Base-by-base conservation (phyloP, 2,329 filamentous ascomycete species). In the Talaromyces sp. region DNA sequence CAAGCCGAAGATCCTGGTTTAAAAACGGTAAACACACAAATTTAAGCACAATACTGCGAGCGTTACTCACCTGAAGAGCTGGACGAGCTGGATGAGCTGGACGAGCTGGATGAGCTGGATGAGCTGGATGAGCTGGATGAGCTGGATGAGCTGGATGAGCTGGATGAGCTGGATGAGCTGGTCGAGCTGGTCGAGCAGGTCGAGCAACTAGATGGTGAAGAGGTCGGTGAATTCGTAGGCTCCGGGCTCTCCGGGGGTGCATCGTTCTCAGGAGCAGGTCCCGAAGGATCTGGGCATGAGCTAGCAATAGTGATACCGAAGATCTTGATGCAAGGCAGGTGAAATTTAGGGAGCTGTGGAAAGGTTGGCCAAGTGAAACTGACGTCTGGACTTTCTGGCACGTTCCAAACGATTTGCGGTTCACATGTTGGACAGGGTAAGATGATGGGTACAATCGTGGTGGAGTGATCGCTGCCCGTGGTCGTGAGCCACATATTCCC, bases 251-350 rank as follows among this genome's bases (percentile, higher is more conserved):
- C 27, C n/a, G 27, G 27, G 52, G 27, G 52, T 54, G 52, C 52
- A 38, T 54, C 52, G 52, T 54, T 54, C 52, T 2, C 52, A 29
- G 27, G 27, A 54, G 52, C 35, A 54, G 52, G 52, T 21, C 52
- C 52, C 52, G 52, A 54, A 54, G 52, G 32, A 53, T 21, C 17
- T 19, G 32, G 26, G 57, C 57, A 32, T 54, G 26, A 58, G 50
- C n/a, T 21, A 50, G 31, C 14, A 54, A 51, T 31, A 31, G 43
- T 38, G 43, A 57, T 19, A 38, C 35, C 5, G 43, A 51, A 21
- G 41, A 41, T 43, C 38, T 31, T 56, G 55, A 56, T 19, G 55
- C 41, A 19, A n/a, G 26, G 29, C 55, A 54, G 51, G 51, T 54
- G 51, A 17, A 54, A 54, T 54, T 54, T 54, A 29, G 51, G 51